Conservation (phyloP, 2,329 filamentous ascomycete genomes). For the Colletotrichum musicola region DNA sequence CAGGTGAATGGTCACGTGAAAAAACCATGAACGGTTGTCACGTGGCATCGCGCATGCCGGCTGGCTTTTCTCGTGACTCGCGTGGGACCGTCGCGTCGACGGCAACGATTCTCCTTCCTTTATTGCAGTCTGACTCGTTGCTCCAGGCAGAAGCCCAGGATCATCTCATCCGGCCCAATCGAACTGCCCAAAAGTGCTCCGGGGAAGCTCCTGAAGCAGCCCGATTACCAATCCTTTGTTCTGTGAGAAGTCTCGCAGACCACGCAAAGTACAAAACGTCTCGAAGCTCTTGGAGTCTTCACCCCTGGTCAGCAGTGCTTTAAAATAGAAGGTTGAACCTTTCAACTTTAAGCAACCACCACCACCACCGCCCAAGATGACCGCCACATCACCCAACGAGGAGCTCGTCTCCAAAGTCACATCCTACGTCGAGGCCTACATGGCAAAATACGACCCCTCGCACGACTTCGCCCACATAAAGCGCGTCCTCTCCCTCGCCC, state of each 20-base stretch:
- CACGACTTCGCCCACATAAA: conserved; percentile 90
- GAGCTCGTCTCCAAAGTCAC: conserved; percentile 69
- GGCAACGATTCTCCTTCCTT: background rate
- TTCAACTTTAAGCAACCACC: too few species aligned
- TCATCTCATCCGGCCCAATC: background rate
- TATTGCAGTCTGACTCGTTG: conserved; percentile 21
- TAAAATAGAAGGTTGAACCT: too few species aligned
- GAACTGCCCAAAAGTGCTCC: background rate
- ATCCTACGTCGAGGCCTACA: conserved; percentile 76
- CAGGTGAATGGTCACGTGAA: background rate
- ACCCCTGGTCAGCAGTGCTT: too few species aligned
- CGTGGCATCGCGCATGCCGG: conserved; percentile 15
- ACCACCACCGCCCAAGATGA: conserved; percentile 2
- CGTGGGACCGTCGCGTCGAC: background rate
- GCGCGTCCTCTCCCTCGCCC: conserved; percentile 81
- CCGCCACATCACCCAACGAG: conserved; percentile 36
- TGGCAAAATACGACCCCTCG: conserved; percentile 84
- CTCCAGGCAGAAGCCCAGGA: conserved; percentile 23
- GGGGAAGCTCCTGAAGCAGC: background rate
- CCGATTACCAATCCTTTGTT: conserved; percentile 12
- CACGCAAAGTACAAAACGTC: too few species aligned
- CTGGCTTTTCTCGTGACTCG: too few species aligned
- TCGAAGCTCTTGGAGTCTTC: too few species aligned
- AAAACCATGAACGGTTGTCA: background rate
- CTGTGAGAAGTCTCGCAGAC: conserved; percentile 18